Evolutionary conservation across 148 eudicot genomes (phyloP).

Genomic region (Linanthus parryae): DNA sequence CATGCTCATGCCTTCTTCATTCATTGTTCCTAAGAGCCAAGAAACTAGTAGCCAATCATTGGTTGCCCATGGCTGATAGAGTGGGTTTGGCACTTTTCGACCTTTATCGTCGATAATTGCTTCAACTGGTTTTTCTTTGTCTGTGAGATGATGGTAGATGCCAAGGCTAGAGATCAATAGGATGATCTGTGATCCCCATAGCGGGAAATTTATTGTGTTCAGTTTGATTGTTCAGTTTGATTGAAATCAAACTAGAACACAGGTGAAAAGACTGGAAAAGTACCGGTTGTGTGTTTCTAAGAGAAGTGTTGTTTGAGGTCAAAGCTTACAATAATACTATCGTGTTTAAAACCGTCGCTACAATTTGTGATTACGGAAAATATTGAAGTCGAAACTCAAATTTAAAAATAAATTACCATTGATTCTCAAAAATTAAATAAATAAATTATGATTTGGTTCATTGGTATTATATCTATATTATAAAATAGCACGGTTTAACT

Average conservation of each 20-base stretch:
- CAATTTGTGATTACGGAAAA: too few relatives aligned
- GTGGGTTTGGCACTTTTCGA: background rate
- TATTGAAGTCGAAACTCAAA: too few relatives aligned
- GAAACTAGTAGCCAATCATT: background rate
- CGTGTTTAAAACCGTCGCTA: too few relatives aligned
- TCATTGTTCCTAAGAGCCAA: background rate
- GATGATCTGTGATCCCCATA: background rate
- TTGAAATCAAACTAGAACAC: background rate
- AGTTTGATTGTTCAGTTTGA: background rate
- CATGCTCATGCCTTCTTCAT: background rate
- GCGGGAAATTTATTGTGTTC: background rate
- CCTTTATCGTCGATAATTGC: background rate
- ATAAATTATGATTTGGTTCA: too few relatives aligned
- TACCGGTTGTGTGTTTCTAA: too few relatives aligned
- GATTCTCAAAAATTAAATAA: too few relatives aligned
- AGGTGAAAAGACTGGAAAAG: background rate
- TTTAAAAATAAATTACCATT: too few relatives aligned
- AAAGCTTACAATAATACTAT: too few relatives aligned
- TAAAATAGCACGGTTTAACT: too few relatives aligned
- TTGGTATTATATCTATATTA: too few relatives aligned
- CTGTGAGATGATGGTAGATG: background rate
- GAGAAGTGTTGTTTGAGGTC: too few relatives aligned
- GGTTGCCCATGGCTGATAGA: background rate
- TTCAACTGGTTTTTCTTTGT: background rate
- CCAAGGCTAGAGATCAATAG: background rate